Conservation (phyloP, 306 rosid genomes). For the Potentilla sterilis region DNA sequence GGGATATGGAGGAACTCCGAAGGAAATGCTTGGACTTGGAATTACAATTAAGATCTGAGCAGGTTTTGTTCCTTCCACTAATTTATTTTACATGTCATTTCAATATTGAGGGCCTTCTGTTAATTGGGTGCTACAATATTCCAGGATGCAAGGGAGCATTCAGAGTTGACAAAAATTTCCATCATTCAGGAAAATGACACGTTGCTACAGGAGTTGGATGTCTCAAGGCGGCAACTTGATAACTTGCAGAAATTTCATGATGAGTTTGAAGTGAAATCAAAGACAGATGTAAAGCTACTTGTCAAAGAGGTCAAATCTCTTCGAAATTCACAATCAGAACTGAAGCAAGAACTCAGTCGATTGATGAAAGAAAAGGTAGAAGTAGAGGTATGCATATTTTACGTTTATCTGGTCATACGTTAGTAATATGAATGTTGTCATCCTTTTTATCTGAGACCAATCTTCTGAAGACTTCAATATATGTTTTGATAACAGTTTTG, state of each 20-base stretch:
- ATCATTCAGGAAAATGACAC: constrained; percentile 61
- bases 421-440: not conserved
- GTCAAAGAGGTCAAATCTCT: constrained; percentile 87
- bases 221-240: constrained; percentile 58
- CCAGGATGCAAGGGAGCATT: constrained; percentile 70
- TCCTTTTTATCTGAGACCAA: not conserved
- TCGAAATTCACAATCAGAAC: constrained; percentile 64
- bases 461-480: not conserved
- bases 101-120: constrained; percentile 23
- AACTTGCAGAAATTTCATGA: constrained; percentile 63
- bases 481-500: not conserved
- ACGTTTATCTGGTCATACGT: not conserved
- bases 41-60: constrained; percentile 56
- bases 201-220: constrained; percentile 71
- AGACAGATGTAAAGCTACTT: constrained; percentile 76
- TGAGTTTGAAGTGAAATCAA: constrained; percentile 75
- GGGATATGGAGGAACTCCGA: constrained; percentile 80
- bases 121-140: constrained; percentile 27
- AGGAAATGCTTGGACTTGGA: constrained; percentile 74
- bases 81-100: constrained; percentile 22
- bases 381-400: constrained; percentile 54
- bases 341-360: constrained; percentile 75
- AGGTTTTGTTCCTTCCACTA: constrained; percentile 48
- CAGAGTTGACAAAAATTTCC: constrained; percentile 59
- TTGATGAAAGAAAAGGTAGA: constrained; percentile 75